Conservation (phyloP, 495 filamentous ascomycete genomes). For the Aspergillus ostianus region DNA sequence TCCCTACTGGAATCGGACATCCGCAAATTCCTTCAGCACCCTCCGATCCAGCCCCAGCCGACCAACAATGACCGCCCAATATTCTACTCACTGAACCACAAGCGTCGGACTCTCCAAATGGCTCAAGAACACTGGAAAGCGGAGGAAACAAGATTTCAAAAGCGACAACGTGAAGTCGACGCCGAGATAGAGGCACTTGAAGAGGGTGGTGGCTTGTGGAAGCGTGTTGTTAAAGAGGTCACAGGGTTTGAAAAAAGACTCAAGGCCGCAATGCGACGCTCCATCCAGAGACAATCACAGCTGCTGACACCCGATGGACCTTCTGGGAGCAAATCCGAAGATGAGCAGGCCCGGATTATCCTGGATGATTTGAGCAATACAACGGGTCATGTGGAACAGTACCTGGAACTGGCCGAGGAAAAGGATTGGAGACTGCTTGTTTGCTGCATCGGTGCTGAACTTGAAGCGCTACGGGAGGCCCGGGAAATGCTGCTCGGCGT, state of each 20-base stretch:
- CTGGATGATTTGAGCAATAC: constrained; percentile 43
- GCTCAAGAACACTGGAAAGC: constrained; percentile 72
- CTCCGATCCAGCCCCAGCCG: constrained; percentile 46
- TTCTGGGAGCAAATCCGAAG: constrained; percentile 17
- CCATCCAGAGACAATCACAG: constrained; percentile 26
- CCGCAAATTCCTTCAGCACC: constrained; percentile 37
- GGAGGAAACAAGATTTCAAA: constrained; percentile 57
- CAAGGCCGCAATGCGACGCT: constrained; percentile 51
- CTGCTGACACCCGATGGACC: constrained; percentile 13
- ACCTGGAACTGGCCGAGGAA: constrained; percentile 41
- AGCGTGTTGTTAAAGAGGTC: constrained; percentile 62
- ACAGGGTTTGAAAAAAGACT: constrained; percentile 66
- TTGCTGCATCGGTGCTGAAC: constrained; percentile 83
- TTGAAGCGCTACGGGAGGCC: constrained; percentile 77
- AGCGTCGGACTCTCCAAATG: constrained; percentile 73
- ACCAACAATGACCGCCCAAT: constrained; percentile 23
- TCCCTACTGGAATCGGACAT: constrained; percentile 56
- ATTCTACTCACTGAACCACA: constrained; percentile 57
- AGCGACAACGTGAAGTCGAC: constrained; percentile 59
- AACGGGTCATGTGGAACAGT: constrained; percentile 35
- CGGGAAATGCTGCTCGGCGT: constrained; percentile 59
- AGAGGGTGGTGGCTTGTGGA: constrained; percentile 80
- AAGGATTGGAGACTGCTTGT: constrained; percentile 84
- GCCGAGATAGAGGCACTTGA: constrained; percentile 75
- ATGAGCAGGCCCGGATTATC: constrained; percentile 35